Evolutionary conservation across 1,139 yeast species (phyloP), one percentile per base, ranked within the genome.

Genomic region (Williopsis jadinii): DNA sequence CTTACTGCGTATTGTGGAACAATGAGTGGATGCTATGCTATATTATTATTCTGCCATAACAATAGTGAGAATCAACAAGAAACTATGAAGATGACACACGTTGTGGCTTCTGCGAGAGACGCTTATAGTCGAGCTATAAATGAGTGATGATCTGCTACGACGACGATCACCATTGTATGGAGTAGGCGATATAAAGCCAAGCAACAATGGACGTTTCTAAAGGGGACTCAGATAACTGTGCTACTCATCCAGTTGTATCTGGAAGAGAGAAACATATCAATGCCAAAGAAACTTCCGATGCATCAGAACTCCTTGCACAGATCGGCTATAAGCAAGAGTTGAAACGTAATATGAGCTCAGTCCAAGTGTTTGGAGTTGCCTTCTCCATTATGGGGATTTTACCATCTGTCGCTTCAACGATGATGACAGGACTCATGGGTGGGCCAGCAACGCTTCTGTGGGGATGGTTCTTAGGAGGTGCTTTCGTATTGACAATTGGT

Each of bases 401-500:
- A 11, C 45, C 47, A 2, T 38, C 42, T 11, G 42, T 44, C 19
- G 42, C 42, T 9, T 62, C 71, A 4, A 58, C 59, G 28, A 64
- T 42, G 24, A 14, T 40, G 50, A 76, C 76, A 19, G 82, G 82
- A 2, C 71, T 77, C 3, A 73, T 70, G 10, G 76, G 76, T 24
- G 82, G 82, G 3, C 72, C 77, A 3, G 75, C 71, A 10, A 72
- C 82, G 3, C 67, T 77, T 15, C 71, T 78, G 11, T 49, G 42
- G 56, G 58, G 58, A 35, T 54, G 56, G 58, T 51, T 54, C 36
- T 44, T 53, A 10, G 48, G 52, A 8, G 53, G 54, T 38, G 66
- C 66, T 1, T 60, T 71, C 13, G 61, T 67, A n/a, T 50, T 68
- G n/a, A 49, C 56, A 15, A 59, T 61, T 41, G 61, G 65, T 37